These are phyloP conservation scores for Starmera pachycereana DNA, from an alignment of 805 yeast species.

Conservation along the genomic window DNA sequence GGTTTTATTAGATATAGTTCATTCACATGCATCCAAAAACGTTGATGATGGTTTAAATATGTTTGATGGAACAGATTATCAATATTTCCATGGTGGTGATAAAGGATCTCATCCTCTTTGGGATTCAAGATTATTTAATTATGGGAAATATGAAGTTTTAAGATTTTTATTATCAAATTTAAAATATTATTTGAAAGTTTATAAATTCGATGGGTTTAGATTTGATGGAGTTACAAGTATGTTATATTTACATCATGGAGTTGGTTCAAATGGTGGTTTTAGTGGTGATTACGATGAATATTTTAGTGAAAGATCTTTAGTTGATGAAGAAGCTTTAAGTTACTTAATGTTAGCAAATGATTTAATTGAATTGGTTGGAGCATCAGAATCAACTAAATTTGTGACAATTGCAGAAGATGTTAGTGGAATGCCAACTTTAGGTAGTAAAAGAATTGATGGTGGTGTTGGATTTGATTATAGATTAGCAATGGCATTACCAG, in stretches of 20 bases:
- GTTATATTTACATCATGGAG: conserved; percentile 88
- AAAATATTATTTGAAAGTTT: conserved; percentile 74
- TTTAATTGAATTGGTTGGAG: conserved; percentile 46
- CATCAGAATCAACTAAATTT: conserved; percentile 34
- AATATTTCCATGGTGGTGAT: conserved; percentile 86
- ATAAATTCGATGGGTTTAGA: conserved; percentile 87
- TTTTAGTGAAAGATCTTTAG: conserved; percentile 60
- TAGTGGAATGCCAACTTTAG: conserved; percentile 93
- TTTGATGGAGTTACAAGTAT: conserved; percentile 95
- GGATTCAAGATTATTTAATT: conserved; percentile 94
- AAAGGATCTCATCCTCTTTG: conserved; percentile 86
- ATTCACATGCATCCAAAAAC: conserved; percentile 92
- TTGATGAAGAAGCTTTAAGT: conserved; percentile 79
- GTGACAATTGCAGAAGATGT: conserved; percentile 93
- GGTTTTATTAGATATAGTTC: conserved; percentile 86
- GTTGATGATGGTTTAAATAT: conserved; percentile 87
- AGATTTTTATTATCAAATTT: conserved; percentile 78
- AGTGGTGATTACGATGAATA: conserved; percentile 92
- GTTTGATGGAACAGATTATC: conserved; percentile 94
- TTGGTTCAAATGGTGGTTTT: conserved; percentile 72
- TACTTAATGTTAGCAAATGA: conserved; percentile 89
- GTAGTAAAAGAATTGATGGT: conserved; percentile 62
- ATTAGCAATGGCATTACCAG: conserved; percentile 95
- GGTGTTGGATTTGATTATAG: conserved; percentile 94
- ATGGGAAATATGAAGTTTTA: conserved; percentile 84